A percentile compares a stretch with the other conserved stretches of the same genome.
Evolutionary conservation across 257 asterid species (phyloP).

Genomic region (Solanum paucissectum): DNA sequence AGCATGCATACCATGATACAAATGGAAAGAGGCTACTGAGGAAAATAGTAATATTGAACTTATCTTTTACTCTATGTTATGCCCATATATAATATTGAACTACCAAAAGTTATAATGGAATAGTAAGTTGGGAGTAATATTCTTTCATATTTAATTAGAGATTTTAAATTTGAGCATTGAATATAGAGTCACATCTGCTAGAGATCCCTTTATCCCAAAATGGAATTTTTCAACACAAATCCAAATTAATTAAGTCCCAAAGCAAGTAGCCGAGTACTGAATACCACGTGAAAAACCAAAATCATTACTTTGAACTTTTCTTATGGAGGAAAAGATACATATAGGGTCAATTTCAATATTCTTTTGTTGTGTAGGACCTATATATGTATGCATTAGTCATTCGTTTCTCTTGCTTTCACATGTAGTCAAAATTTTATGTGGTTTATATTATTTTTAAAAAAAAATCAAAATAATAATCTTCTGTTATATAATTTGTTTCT

Average conservation of each 20-base stretch:
- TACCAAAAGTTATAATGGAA: neutral
- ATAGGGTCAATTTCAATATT: neutral
- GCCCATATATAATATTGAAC: neutral
- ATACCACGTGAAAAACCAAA: neutral
- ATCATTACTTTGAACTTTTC: neutral
- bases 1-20: neutral
- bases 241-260: rapidly evolving
- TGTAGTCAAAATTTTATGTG: neutral
- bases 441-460: neutral
- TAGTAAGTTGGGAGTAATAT: neutral
- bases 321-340: neutral
- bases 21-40: neutral
- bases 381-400: neutral
- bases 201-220: rapidly evolving
- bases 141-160: neutral
- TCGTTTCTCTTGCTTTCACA: neutral
- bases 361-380: neutral
- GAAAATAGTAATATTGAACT: neutral
- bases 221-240: rapidly evolving
- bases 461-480: neutral
- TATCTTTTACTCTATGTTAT: neutral
- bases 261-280: rapidly evolving
- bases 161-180: neutral
- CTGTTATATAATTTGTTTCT: neutral
- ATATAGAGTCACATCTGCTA: neutral